Percentiles rank a stretch among this genome's conserved stretches.
Evolutionary conservation across 768 basidiomycete species (phyloP).

Genomic region (Suillus sp.): DNA sequence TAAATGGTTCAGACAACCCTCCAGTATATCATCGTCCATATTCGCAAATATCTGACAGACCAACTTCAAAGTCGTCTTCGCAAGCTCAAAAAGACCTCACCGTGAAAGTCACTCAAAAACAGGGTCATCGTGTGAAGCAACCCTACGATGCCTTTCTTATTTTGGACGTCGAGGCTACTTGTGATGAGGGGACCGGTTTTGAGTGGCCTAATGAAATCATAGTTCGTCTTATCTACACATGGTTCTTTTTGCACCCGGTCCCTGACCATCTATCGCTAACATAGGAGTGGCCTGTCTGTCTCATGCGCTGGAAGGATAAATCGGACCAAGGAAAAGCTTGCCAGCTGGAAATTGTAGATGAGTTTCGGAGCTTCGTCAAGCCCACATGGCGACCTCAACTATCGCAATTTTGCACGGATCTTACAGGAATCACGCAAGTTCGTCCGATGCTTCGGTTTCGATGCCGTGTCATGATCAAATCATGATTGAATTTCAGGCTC

Average conservation of each 20-base stretch:
- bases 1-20: constrained; percentile 19
- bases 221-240: constrained; percentile 47
- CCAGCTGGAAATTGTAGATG: constrained; percentile 68
- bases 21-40: constrained; percentile 19
- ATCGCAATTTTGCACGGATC: constrained; percentile 77
- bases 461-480: constrained; percentile 12
- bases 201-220: constrained; percentile 96
- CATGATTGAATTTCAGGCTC: constrained; percentile 50
- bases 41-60: constrained; percentile 14
- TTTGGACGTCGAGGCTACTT: constrained; percentile 90
- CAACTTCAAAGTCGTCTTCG: constrained; percentile 7
- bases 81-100: constrained; percentile 11
- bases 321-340: constrained; percentile 50
- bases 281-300: constrained; percentile 92
- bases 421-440: constrained; percentile 95
- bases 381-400: constrained; percentile 86
- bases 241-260: constrained; percentile 5
- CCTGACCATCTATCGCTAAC: constrained; percentile 14
- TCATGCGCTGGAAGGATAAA: constrained; percentile 80
- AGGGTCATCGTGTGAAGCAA: constrained; percentile 36
- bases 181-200: constrained; percentile 62
- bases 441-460: constrained; percentile 29
- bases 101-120: constrained; percentile 15
- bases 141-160: constrained; percentile 82
- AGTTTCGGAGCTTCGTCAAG: constrained; percentile 85